Conservation (phyloP, 2,329 filamentous ascomycete genomes). For the Talaromyces sp. region DNA sequence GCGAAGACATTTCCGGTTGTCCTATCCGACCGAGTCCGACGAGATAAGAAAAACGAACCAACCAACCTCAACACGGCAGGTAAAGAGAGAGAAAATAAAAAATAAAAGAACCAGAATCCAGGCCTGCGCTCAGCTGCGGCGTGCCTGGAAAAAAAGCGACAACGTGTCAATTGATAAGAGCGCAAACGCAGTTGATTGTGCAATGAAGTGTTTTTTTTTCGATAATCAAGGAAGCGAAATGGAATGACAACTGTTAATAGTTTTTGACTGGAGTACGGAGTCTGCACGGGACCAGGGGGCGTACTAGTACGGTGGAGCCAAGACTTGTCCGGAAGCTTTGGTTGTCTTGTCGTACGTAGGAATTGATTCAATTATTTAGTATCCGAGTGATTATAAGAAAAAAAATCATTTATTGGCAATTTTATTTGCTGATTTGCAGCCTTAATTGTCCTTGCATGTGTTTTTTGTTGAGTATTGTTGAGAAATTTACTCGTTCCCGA, state of each 20-base stretch:
- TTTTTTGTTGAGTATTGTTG: not conserved
- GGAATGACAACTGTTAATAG: not conserved
- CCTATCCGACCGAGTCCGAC: not conserved
- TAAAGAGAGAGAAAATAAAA: not conserved
- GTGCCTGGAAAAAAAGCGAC: not conserved
- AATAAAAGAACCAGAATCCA: not conserved
- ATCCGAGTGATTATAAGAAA: no score
- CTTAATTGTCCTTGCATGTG: not conserved
- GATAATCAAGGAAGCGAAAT: not conserved
- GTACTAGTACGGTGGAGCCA: no score
- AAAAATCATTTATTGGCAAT: not conserved
- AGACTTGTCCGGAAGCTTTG: no score
- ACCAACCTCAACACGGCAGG: no score
- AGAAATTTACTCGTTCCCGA: not conserved
- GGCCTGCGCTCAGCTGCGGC: not conserved
- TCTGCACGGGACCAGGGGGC: no score
- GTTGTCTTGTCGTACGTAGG: no score
- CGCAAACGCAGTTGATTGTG: not conserved
- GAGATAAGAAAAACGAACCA: not conserved
- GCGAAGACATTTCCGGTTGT: conserved; percentile 54
- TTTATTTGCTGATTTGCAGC: not conserved
- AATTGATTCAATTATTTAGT: no score
- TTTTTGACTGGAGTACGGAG: not conserved
- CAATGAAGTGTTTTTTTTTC: no score
- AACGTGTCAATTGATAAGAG: not conserved